Base-by-base conservation (phyloP, 2,329 filamentous ascomycete genomes). In the Lasiodiplodia sp. region DNA sequence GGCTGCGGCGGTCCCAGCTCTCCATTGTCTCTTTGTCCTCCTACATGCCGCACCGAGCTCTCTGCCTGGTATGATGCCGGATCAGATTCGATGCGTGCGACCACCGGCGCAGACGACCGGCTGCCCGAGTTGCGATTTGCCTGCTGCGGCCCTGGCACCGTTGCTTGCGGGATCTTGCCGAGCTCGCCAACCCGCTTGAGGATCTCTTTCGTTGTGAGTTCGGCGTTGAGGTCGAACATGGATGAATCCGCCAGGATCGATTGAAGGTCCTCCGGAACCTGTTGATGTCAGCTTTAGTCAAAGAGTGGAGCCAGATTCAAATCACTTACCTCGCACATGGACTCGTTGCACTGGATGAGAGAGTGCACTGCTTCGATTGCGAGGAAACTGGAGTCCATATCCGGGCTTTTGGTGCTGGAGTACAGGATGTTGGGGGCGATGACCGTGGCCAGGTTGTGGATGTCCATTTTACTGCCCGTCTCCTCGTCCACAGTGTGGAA, bases 401-500 rank as follows among this genome's bases (percentile, higher is more conserved):
- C 78, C 70, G 79, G 76, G 70, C 80, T 78, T 60, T 81, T 80
- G 67, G 77, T 85, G 70, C 84, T 88, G 72, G 91, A 92, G 74
- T 92, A 94, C 14, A 97, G 86, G 70, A 99, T 93, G 75, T 99
- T 99, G 0, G 96, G 96, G 5, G 95, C 94, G 79, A 99, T 97
- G 71, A 99, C 96, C 3, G 96, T 98, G 3, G 96, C 93, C 71
- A 99, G 87, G 76, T 99, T 99, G 83, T 97, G 94, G 66, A 97
- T 92, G 78, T 99, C 96, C 96, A 99, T 99, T 85, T 98, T 97
- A 74, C 95, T 97, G 31, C 96, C 96, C 25, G 92, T 92, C 78
- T 99, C 96, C 76, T 99, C 96, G 74, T 99, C 96, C 16, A 99
- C 90, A 76, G 97, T 94, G 71, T 96, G 95, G 84, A 99, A 99